phyloP scores from a whole-genome alignment of 768 basidiomycete species.

The Kwoniella sp. region DNA sequence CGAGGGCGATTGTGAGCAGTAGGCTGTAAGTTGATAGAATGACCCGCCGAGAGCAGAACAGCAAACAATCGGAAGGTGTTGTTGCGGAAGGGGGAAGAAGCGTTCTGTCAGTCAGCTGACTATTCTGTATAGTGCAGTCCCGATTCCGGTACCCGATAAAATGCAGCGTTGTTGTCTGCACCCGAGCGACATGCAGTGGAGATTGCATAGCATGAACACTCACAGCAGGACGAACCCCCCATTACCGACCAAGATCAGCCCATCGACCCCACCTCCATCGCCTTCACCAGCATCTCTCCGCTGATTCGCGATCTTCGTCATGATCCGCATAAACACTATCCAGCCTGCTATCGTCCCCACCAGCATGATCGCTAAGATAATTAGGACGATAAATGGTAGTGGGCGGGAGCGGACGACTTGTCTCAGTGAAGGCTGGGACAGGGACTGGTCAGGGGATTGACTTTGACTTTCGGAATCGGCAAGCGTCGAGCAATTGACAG shows the following conservation, averaged over 20 bases:
- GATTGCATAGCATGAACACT: background rate
- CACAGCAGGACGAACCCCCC: conserved; percentile 12
- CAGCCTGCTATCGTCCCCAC: conserved; percentile 1
- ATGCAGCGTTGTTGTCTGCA: too few relatives aligned
- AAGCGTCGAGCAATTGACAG: too few relatives aligned
- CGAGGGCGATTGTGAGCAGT: background rate
- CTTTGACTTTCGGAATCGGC: background rate
- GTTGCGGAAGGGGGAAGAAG: too few relatives aligned
- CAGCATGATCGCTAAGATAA: background rate
- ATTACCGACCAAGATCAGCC: conserved; percentile 7
- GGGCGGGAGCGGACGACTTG: background rate
- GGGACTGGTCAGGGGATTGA: background rate
- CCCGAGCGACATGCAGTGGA: too few relatives aligned
- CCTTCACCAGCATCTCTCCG: background rate
- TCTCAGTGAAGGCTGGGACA: background rate
- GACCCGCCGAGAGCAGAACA: too few relatives aligned
- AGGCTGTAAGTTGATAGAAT: conserved; percentile 4
- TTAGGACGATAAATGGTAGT: background rate
- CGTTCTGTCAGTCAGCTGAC: too few relatives aligned
- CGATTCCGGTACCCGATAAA: too few relatives aligned
- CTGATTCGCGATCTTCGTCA: background rate
- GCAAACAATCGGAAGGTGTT: too few relatives aligned
- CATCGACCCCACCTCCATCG: conserved; percentile 4
- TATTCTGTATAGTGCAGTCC: too few relatives aligned
- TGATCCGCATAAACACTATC: conserved; percentile 1